Evolutionary conservation across 305 asterid species (phyloP).

Genomic region (Stenogyne calaminthoides): DNA sequence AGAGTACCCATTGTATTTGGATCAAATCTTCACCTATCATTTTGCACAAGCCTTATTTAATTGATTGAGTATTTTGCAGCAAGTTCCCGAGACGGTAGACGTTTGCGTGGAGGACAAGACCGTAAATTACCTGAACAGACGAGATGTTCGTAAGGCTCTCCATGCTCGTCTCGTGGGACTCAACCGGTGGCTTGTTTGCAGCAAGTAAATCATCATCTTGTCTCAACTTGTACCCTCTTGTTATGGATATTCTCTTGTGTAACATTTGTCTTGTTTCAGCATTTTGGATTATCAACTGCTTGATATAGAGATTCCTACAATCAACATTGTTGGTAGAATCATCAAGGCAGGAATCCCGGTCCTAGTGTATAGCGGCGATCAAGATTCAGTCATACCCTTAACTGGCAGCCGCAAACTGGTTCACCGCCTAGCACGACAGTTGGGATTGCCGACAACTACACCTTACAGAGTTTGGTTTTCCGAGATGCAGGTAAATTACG

Average conservation of each 20-base stretch:
- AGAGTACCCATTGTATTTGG: too few species aligned
- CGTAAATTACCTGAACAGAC: constrained; percentile 60
- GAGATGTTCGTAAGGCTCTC: constrained; percentile 62
- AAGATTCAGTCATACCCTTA: constrained; percentile 81
- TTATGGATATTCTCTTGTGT: not conserved
- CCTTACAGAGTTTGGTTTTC: constrained; percentile 83
- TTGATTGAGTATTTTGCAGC: constrained; percentile 39
- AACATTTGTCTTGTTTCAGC: constrained; percentile 38
- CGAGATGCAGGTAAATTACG: constrained; percentile 62
- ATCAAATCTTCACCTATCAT: not conserved
- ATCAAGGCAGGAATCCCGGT: constrained; percentile 68
- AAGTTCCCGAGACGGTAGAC: constrained; percentile 57
- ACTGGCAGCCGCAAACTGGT: constrained; percentile 72
- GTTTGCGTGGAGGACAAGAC: constrained; percentile 78
- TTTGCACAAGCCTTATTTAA: not conserved
- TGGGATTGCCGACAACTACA: constrained; percentile 48
- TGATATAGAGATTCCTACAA: constrained; percentile 73
- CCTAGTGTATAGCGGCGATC: constrained; percentile 84
- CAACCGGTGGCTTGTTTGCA: constrained; percentile 65
- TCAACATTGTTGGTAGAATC: constrained; percentile 53
- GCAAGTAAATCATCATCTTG: constrained; percentile 45
- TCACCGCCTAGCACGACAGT: constrained; percentile 50
- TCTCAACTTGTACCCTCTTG: not conserved
- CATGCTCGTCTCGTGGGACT: constrained; percentile 69
- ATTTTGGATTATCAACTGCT: constrained; percentile 69